Evolutionary conservation across 805 yeast species (phyloP).

Genomic region (Grigorovia yakushimaensis): DNA sequence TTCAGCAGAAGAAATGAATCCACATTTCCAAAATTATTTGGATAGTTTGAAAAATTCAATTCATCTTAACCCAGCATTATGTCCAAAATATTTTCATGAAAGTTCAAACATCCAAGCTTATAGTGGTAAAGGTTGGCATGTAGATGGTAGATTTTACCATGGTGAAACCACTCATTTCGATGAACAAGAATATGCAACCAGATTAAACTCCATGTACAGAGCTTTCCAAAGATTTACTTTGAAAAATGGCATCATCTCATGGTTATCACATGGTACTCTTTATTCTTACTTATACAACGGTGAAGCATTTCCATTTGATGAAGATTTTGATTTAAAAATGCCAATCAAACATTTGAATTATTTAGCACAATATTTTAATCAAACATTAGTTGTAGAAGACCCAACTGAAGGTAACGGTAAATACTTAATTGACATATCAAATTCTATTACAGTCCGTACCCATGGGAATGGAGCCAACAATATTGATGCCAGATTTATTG

Average conservation of each 20-base stretch:
- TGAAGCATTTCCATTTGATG: constrained; percentile 53
- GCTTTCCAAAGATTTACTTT: constrained; percentile 43
- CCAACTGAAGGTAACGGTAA: constrained; percentile 44
- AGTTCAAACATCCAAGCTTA: neutral
- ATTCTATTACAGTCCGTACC: constrained; percentile 43
- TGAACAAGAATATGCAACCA: constrained; percentile 2
- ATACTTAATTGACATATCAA: constrained; percentile 41
- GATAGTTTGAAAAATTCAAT: constrained; percentile 29
- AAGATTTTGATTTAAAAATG: constrained; percentile 56
- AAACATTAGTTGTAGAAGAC: constrained; percentile 39
- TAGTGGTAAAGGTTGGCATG: constrained; percentile 31
- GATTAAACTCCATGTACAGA: constrained; percentile 37
- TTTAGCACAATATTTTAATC: constrained; percentile 33
- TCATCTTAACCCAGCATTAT: constrained; percentile 22
- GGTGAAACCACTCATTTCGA: constrained; percentile 31
- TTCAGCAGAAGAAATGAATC: constrained; percentile 7
- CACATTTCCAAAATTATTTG: constrained; percentile 24
- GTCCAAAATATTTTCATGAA: constrained; percentile 33
- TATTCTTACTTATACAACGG: constrained; percentile 62
- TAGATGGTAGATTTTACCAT: constrained; percentile 51
- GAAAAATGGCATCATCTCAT: constrained; percentile 38
- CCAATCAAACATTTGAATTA: constrained; percentile 38
- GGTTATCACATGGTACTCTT: constrained; percentile 60
- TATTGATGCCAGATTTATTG: constrained; percentile 66
- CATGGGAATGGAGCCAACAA: constrained; percentile 52